Conservation (phyloP, 495 filamentous ascomycete genomes). For the Sordaria brevicollis region DNA sequence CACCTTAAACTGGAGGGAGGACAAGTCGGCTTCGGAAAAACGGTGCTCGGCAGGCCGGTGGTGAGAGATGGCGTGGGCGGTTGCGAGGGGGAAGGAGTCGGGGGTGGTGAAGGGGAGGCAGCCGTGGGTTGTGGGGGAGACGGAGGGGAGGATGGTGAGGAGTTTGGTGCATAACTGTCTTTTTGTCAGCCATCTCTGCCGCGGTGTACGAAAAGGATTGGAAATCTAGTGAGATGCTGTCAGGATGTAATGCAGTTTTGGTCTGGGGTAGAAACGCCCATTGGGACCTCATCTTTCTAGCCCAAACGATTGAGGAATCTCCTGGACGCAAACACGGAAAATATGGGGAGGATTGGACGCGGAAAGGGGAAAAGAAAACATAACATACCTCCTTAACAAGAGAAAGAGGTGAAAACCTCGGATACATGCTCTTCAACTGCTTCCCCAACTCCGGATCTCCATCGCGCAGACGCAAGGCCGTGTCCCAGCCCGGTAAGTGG, state of each 20-base stretch:
- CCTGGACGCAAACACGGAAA: too few relatives aligned
- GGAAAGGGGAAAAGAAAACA: background rate
- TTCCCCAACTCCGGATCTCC: constrained; percentile 20
- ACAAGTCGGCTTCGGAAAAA: constrained; percentile 25
- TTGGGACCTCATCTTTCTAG: too few relatives aligned
- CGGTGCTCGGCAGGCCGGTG: constrained; percentile 16
- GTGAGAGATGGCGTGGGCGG: constrained; percentile 11
- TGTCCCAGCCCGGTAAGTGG: constrained; percentile 26
- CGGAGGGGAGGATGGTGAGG: constrained; percentile 10
- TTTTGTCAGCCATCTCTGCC: background rate
- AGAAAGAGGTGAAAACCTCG: constrained; percentile 27
- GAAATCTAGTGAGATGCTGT: background rate
- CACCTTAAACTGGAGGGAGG: constrained; percentile 17
- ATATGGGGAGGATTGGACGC: background rate
- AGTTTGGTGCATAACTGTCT: constrained; percentile 19
- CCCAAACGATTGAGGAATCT: too few relatives aligned
- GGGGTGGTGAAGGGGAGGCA: constrained; percentile 20
- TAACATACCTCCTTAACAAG: constrained; percentile 14
- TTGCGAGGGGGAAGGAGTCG: constrained; percentile 12
- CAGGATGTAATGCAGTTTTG: too few relatives aligned
- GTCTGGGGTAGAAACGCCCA: too few relatives aligned
- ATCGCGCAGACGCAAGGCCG: constrained; percentile 16
- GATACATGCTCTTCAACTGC: constrained; percentile 28
- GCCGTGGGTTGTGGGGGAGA: constrained; percentile 11
- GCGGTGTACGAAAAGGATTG: too few relatives aligned